Base-by-base conservation (phyloP, 2,329 filamentous ascomycete genomes). In the Niveomyces coronatus region DNA sequence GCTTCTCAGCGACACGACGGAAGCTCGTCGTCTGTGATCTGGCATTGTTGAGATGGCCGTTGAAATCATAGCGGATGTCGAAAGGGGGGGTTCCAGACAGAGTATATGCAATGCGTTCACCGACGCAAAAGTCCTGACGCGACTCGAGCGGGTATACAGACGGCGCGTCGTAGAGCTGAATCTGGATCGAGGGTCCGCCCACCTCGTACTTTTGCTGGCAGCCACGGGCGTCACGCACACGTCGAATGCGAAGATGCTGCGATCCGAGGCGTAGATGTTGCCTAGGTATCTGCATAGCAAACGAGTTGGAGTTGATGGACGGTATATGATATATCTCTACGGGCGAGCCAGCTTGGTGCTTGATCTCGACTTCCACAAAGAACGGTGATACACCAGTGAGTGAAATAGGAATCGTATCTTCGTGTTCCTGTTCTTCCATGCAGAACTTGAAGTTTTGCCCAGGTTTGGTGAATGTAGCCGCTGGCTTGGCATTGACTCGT, bases 371-470 rank as follows among this genome's bases (percentile, higher is more conserved):
- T 56, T 96, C 91, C 4, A 98, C 67, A 33, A 80, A 81, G 64
- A 98, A 98, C 0, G 91, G 91, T 6, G 89, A 77, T 13, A 81
- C 68, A 27, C 91, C 91, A 42, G 82, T 82, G 14, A 98, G 70
- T 3, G 75, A 79, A 42, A 98, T 82, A 0, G 89, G 88, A 39
- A 98, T 94, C 28, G 76, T 78, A 53, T 98, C 88, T 51, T 93
- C 85, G 22, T 79, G 76, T 38, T 77, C 76, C 35, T 82, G 74
- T 50, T 94, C 85, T 33, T 87, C 79, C 56, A 87, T 82, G 63
- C 91, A 98, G 61, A 89, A 94, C 56, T 91, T 94, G 68, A 95
- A 95, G 1, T 85, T 88, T 58, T 91, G 91, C 13, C 88, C 88
- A 3, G 88, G 85, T 47, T 85, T 85, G 42, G 74, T 71, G 54